Base-by-base conservation (phyloP, 352 stramenopile genomes). In the Globisporangium sylvaticum region DNA sequence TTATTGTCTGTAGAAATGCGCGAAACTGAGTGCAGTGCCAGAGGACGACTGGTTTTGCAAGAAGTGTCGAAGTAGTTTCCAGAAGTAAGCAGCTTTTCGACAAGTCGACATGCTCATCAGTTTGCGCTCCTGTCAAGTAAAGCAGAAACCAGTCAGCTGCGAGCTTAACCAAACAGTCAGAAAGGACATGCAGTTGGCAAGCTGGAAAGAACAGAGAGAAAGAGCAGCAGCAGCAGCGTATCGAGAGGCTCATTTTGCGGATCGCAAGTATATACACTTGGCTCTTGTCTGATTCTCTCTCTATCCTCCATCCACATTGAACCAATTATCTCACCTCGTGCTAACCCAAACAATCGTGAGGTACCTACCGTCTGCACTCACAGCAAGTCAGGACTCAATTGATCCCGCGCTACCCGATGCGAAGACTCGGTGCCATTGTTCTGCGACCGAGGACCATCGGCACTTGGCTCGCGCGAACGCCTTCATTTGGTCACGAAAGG, bases 11-110 rank as follows among this genome's bases (percentile, higher is more conserved):
- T 80, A 96, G 89, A 95, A 96, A 89, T 96, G 89, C 62, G 89
- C 84, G 1, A 88, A 88, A 68, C 74, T 97, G 10, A 74, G 75
- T 8, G 74, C 75, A 62, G 87, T 97, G 25, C 89, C 89, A 1
- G 87, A 83, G 22, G 87, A 93, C 29, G 89, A 97, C 70, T 97
- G 89, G 89, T 97, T 93, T 70, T 97, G 89, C 74, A 89, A 84
- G 50, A 87, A 89, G 58, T 93, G 84, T 59, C 75, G 77, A 34
- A 44, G 44, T 44, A 53, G 24, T 48, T 15, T 62, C 24, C 20
- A 25, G 44, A 67, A 62, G 62, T 67, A 61, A 29, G 37, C 46
- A 29, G 39, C 64, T 58, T 4, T 58, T 15, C 8, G 7, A 6
- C 27, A 58, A 1, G 10, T 14, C 7, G n/a, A 18, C 22, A 20